Conservation (phyloP, 1,284 basidiomycete genomes). For the Ganoderma sp. region DNA sequence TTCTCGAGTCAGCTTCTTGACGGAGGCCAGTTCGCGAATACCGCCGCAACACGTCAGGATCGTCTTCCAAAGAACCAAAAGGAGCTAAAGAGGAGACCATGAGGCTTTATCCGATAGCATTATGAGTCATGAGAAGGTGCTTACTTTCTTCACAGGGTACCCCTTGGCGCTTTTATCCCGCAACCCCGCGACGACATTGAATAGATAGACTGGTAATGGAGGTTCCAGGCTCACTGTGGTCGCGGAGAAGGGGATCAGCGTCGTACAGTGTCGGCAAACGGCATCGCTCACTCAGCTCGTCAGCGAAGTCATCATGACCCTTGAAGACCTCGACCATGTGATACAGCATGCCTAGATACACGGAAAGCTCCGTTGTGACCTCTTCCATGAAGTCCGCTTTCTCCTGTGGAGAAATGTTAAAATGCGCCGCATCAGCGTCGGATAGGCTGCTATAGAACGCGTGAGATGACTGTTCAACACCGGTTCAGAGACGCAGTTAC, state of each 20-base stretch:
- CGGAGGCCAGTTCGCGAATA: conserved; percentile 82
- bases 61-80: conserved; percentile 97
- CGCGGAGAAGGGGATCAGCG: conserved; percentile 23
- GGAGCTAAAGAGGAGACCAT: conserved; percentile 58
- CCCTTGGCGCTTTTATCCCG: conserved; percentile 95
- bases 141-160: conserved; percentile 94
- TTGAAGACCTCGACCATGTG: conserved; percentile 93
- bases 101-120: conserved; percentile 30
- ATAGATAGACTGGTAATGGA: conserved; percentile 91
- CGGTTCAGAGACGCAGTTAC: conserved; percentile 45
- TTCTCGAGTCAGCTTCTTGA: conserved; percentile 87
- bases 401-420: conserved; percentile 72
- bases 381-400: conserved; percentile 84
- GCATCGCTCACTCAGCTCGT: conserved; percentile 85
- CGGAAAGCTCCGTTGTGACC: conserved; percentile 88
- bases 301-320: conserved; percentile 90
- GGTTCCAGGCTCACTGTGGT: conserved; percentile 90
- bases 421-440: conserved; percentile 71
- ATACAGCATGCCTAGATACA: conserved; percentile 92
- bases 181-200: conserved; percentile 86
- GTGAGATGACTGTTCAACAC: conserved; percentile 16
- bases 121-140: conserved; percentile 28
- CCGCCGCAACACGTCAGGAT: conserved; percentile 93
- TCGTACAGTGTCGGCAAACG: conserved; percentile 25
- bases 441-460: conserved; percentile 61